Evolutionary conservation across 1,284 basidiomycete genomes (phyloP).

Genomic region (Baeospora myosura): DNA sequence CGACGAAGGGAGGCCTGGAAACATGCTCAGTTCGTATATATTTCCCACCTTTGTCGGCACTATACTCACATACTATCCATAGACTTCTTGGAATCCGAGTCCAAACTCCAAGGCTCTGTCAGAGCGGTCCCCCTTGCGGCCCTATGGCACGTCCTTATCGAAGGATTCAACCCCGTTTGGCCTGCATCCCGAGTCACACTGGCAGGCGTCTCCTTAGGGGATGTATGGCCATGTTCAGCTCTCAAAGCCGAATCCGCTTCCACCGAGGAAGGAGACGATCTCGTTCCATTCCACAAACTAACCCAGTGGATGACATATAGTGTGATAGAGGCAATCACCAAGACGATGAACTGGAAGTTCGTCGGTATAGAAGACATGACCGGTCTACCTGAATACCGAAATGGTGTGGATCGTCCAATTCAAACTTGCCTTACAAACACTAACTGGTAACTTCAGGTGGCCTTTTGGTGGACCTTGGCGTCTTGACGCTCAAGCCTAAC

Average conservation of each 20-base stretch:
- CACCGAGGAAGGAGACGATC: conserved; percentile 47
- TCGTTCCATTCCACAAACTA: conserved; percentile 94
- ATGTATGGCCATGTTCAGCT: conserved; percentile 81
- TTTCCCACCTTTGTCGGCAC: conserved; percentile 1
- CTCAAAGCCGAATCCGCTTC: conserved; percentile 29
- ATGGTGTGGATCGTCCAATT: conserved; percentile 51
- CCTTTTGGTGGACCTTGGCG: conserved; percentile 78
- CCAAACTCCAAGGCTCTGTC: conserved; percentile 31
- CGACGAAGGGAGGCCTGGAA: conserved; percentile 66
- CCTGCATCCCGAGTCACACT: conserved; percentile 69
- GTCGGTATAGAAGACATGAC: conserved; percentile 74
- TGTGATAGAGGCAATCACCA: conserved; percentile 77
- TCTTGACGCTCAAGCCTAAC: conserved; percentile 55
- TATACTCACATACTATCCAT: conserved; percentile 5
- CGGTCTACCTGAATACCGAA: conserved; percentile 84
- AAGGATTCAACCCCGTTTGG: conserved; percentile 86
- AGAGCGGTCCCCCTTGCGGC: conserved; percentile 54
- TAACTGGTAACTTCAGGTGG: conserved; percentile 49
- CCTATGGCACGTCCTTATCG: conserved; percentile 80
- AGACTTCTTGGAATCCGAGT: conserved; percentile 69
- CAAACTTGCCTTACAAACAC: not conserved
- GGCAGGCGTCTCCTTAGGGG: conserved; percentile 67
- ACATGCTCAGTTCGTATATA: conserved; percentile 68
- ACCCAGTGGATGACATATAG: conserved; percentile 91
- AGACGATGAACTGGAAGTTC: conserved; percentile 70